Conservation (phyloP, 1,284 basidiomycete species). For the Leccinum cinnamomeum region DNA sequence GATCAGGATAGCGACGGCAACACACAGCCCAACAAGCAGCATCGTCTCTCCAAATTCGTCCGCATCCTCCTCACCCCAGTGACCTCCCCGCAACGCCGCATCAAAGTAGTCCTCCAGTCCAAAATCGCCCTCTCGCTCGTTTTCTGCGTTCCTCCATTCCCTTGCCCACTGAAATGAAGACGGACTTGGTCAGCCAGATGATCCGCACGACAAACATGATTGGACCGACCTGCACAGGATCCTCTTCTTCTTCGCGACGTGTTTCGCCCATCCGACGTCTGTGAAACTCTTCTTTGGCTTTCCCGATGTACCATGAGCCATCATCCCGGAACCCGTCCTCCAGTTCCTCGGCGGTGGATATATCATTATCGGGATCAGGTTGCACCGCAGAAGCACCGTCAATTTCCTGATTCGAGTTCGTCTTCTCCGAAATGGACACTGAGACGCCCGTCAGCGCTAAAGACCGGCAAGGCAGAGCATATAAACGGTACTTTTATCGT, state of each 20-base stretch:
- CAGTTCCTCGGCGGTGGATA: slow-evolving; percentile 21
- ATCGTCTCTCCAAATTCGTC: slow-evolving; percentile 75
- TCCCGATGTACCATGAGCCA: slow-evolving; percentile 75
- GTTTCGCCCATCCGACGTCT: slow-evolving; percentile 48
- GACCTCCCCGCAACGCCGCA: slow-evolving; percentile 55
- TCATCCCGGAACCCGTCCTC: slow-evolving; percentile 45
- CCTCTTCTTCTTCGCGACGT: slow-evolving; percentile 55
- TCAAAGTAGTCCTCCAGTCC: slow-evolving; percentile 83
- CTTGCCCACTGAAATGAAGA: slow-evolving; percentile 62
- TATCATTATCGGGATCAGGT: slow-evolving; percentile 16
- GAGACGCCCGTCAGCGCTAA: slow-evolving; percentile 11
- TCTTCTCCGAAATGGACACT: slow-evolving; percentile 31
- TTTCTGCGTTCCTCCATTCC: slow-evolving; percentile 66
- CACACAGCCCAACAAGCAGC: slow-evolving; percentile 63
- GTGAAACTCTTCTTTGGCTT: slow-evolving; percentile 72
- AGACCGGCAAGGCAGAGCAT: not conserved
- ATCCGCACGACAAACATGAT: not conserved
- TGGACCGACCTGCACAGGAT: slow-evolving; percentile 59
- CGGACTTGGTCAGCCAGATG: slow-evolving; percentile 9
- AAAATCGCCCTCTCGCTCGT: slow-evolving; percentile 69
- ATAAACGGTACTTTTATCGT: slow-evolving; percentile 41
- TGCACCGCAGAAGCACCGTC: slow-evolving; percentile 27
- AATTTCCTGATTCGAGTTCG: slow-evolving; percentile 27
- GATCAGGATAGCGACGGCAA: slow-evolving; percentile 64
- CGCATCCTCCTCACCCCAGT: slow-evolving; percentile 55